phyloP scores from a whole-genome alignment of 192 early-diverging fungal genomes.

The Dissophora ornata region DNA sequence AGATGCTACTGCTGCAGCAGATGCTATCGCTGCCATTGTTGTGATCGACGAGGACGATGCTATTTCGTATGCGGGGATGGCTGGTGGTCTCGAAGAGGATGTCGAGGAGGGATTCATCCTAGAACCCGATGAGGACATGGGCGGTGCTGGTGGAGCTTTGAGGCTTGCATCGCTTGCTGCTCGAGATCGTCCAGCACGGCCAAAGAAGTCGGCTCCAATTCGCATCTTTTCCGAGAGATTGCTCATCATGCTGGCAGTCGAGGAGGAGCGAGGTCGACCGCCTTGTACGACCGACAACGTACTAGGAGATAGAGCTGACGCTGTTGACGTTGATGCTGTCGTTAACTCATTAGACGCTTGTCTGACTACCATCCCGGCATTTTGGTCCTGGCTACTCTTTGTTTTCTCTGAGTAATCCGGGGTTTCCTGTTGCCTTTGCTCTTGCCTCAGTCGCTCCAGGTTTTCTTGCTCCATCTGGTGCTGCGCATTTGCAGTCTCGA shows the following conservation, averaged over 20 bases:
- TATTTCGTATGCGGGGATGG: neutral
- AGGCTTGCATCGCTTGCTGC: constrained; percentile 36
- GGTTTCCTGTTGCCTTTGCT: neutral
- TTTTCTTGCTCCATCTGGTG: neutral
- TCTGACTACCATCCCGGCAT: neutral
- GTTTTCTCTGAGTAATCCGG: neutral
- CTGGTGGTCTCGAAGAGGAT: neutral
- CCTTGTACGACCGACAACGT: neutral
- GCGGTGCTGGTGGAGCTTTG: neutral
- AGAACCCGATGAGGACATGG: too few species aligned
- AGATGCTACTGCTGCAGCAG: constrained; percentile 27
- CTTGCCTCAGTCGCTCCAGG: neutral
- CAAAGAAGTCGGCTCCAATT: constrained; percentile 4
- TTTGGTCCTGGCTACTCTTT: neutral
- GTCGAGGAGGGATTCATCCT: neutral
- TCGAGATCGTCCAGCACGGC: constrained; percentile 11
- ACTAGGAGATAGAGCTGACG: neutral
- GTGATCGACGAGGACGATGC: constrained; percentile 4
- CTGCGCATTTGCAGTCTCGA: constrained; percentile 26
- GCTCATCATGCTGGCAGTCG: constrained; percentile 38
- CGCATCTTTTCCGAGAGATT: constrained; percentile 42
- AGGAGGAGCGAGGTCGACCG: constrained; percentile 35
- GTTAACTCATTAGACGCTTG: neutral
- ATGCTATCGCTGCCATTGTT: constrained; percentile 24
- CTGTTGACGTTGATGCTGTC: neutral